Conservation (phyloP, 306 rosid genomes). For the Glycyrrhiza uralensis region DNA sequence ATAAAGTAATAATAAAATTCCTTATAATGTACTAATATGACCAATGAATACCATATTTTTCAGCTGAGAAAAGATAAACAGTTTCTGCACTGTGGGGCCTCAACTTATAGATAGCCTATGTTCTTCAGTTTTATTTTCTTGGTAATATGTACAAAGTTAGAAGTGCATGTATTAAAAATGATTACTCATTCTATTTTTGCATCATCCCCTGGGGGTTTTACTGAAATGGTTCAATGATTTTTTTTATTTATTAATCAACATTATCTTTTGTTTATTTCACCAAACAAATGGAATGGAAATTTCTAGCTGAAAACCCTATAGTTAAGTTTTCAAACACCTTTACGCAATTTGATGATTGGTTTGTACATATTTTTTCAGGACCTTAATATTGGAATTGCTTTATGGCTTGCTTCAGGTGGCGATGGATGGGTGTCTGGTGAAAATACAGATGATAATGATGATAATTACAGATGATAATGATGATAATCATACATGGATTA, state of each 20-base stretch:
- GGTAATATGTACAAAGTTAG: not conserved
- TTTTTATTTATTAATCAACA: not conserved
- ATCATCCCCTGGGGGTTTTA: not conserved
- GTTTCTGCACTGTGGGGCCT: not conserved
- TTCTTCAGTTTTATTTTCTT: not conserved
- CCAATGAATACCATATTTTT: not conserved
- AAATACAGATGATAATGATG: slow-evolving; percentile 34
- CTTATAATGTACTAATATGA: not conserved
- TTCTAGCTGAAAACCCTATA: slow-evolving; percentile 3
- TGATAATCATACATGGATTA: slow-evolving; percentile 39
- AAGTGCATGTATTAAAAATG: not conserved
- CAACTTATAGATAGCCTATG: not conserved
- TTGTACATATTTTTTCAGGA: slow-evolving; percentile 50
- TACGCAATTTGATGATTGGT: slow-evolving; percentile 4
- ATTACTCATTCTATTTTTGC: not conserved
- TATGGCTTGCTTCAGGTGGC: slow-evolving; percentile 89
- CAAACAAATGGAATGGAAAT: not conserved
- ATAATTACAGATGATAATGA: too few species aligned
- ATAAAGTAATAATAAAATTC: not conserved
- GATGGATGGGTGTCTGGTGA: slow-evolving; percentile 72
- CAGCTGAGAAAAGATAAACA: not conserved
- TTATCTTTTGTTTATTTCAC: not conserved
- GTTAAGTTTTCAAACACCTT: not conserved
- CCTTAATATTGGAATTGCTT: slow-evolving; percentile 88
- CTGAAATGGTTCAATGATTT: not conserved